Base-by-base conservation (phyloP, 495 filamentous ascomycete species). In the Pseudotulostoma volvatum region DNA sequence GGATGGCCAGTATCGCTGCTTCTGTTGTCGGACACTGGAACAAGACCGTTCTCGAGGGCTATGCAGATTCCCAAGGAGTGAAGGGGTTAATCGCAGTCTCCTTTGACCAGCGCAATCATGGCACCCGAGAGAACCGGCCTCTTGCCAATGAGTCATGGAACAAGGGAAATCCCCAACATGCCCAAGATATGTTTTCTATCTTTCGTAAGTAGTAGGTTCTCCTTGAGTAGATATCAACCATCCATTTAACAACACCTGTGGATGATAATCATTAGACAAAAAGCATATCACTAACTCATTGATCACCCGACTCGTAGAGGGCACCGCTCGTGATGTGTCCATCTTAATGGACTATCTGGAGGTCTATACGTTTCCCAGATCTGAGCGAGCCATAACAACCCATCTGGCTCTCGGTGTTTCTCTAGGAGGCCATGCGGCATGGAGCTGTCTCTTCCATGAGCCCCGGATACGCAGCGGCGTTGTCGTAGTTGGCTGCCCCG, bases 101-200 rank as follows among this genome's bases (percentile, higher is more conserved):
- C 2, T 90, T 88, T 50, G 90, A 95, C 49, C 81, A 87, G 53
- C 63, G 88, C 18, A 97, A 97, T 48, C 90, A 96, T 59, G 88
- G 88, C 3, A 63, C 72, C 2, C 59, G 90, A 37, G 53, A 74
- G 39, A 68, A 86, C 28, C 55, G 66, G 35, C 50, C 59, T 7
- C 40, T 65, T 2, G 60, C 60, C 13, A 95, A 93, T 50, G 66
- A 77, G 47, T 66, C 75, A 4, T 95, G 87, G 88, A 68, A 70
- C 38, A 54, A 74, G 20, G 84, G 84, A 15, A 96, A 97, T 49
- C 60, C 67, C 19, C 73, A 67, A 4, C 90, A 97, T 66, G 87
- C 83, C 15, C 73, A 78, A 48, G 86, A 94, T 50, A 88, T 93
- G 82, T 88, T 87, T 52, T 72, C 64, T 5, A 60, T 70, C 32